Evolutionary conservation across 768 basidiomycete genomes (phyloP).

Genomic region (Naganishia antarctica): DNA sequence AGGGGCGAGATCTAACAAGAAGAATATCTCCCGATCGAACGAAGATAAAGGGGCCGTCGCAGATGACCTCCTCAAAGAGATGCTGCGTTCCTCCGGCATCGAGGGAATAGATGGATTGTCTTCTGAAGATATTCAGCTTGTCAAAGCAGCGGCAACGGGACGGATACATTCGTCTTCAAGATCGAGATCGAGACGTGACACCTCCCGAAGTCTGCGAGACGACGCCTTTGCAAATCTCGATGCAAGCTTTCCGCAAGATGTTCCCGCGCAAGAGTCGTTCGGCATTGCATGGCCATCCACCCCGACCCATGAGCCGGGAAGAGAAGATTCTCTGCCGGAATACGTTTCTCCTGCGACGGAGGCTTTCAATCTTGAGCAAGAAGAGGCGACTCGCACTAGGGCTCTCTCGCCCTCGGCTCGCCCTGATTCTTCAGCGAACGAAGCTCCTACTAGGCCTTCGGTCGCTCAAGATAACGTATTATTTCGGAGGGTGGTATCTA

Average conservation of each 20-base stretch:
- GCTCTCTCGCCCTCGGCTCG: not conserved
- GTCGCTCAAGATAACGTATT: not conserved
- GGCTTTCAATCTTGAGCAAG: not conserved
- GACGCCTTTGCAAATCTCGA: no score
- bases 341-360: conserved; percentile 6
- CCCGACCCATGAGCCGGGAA: not conserved
- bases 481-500: not conserved
- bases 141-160: not conserved
- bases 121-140: not conserved
- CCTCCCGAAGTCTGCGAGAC: no score
- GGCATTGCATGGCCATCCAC: conserved; percentile 6
- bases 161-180: not conserved
- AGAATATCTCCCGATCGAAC: not conserved
- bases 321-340: not conserved
- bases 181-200: no score
- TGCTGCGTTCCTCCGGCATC: not conserved
- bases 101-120: no score
- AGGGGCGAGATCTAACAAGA: not conserved
- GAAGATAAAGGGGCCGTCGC: not conserved
- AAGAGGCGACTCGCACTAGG: not conserved
- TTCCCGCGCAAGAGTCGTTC: not conserved
- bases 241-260: no score
- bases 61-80: not conserved
- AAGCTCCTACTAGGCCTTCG: not conserved
- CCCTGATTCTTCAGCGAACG: not conserved